Base-by-base conservation (phyloP, 2,329 filamentous ascomycete species). In the Fusarium pseudograminearum region DNA sequence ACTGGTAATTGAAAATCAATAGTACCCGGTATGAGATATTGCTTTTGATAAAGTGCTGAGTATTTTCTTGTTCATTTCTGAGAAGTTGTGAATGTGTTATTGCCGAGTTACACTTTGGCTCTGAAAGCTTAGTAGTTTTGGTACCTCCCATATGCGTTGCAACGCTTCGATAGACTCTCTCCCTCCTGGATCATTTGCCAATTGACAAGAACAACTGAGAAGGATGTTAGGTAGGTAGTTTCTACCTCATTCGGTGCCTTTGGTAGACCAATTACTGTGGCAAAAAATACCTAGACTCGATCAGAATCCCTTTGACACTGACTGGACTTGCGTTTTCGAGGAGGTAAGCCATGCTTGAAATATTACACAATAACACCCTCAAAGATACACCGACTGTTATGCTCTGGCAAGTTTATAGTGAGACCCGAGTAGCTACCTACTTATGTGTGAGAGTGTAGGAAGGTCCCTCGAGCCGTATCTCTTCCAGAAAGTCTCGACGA, bases 361-460 rank as follows among this genome's bases (percentile, higher is more conserved):
- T n/a, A 18, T 44, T 11, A 8, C 8, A 28, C 9, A 26, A 22
- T 0, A 18, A 26, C 6, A 18, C 3, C 4, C 22, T 6, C 15
- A 7, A 26, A 26, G 3, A 16, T 5, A 18, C 22, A 1, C 7
- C 22, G 2, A 3, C 22, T 41, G 4, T 0, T 11, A 26, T 42
- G 4, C 0, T 42, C 22, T 26, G 7, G 12, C 6, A 9, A 42
- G 5, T 26, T 7, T 16, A 0, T 24, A 7, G 16, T 42, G 4
- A 7, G 5, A 26, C 40, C 40, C 3, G 16, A 26, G 5, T 6
- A 26, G 14, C 16, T 34, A 30, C 2, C 28, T 2, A 28, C 26
- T 14, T 20, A 12, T 22, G 7, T 11, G 16, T 42, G 15, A 44
- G 41, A 26, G 18, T 44, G 15, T 3, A 24, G 3, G 14, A 22